Evolutionary conservation across 768 basidiomycete genomes (phyloP), one percentile per base, ranked within the genome.

Genomic region (Leccinellum albellum): DNA sequence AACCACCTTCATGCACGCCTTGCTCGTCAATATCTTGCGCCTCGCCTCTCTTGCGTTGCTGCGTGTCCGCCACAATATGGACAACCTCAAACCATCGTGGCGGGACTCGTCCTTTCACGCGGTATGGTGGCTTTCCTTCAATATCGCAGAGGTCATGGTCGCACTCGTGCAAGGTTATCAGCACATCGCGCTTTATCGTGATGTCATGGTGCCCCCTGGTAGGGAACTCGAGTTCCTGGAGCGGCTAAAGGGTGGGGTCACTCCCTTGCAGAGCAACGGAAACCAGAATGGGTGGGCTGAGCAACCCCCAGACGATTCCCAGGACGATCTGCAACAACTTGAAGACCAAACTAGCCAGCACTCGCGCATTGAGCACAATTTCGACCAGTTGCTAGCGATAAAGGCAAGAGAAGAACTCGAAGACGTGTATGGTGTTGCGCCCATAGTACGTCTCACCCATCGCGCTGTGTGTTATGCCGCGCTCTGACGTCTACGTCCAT

Each of bases 111-210:
- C 82, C 4, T 93, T 93, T 74, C 68, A 72, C 21, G 78, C 82
- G 29, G 82, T 88, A 4, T 91, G 90, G 89, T 89, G 86, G 85
- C 73, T 89, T 35, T 86, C 87, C 2, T 75, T 92, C 2, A 86
- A 88, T 13, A 71, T 80, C 7, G 86, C 84, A 4, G 91, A 90
- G 61, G 85, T 85, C 5, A 60, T 80, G 21, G 82, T 84, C 1
- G 82, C 83, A 5, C 77, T 91, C 51, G 73, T 75, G 53, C 90
- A 91, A 67, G 88, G 88, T 9, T 93, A 89, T 65, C 80, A 81
- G 49, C 81, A 82, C 28, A 78, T 92, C 42, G 72, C 75, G 13
- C 73, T 88, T 8, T 93, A 92, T 70, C 77, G 80, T 48, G 86
- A 87, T 65, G 85, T 87, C 0, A 80, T 90, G 61, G 82, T 89